Evolutionary conservation across 2,329 filamentous ascomycete species (phyloP).

Genomic region (Epichloe bromicola): DNA sequence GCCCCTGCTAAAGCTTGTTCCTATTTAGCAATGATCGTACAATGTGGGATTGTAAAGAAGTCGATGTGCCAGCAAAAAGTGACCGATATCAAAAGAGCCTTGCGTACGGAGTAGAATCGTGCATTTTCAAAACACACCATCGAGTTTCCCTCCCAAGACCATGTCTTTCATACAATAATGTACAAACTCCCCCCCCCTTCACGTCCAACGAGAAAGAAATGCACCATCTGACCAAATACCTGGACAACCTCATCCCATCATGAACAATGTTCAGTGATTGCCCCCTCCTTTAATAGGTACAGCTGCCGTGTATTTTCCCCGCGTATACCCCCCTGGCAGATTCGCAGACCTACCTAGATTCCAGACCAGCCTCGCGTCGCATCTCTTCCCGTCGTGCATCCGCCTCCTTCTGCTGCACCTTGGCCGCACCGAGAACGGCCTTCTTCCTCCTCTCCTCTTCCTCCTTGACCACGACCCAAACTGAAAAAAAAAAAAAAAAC

Average conservation of each 20-base stretch:
- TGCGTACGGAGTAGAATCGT: background rate
- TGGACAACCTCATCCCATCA: background rate
- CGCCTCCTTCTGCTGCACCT: slow-evolving; percentile 27
- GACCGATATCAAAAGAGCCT: background rate
- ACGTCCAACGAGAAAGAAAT: too few relatives aligned
- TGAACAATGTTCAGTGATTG: too few relatives aligned
- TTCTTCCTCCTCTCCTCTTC: slow-evolving; percentile 30
- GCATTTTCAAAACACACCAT: background rate
- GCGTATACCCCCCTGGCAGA: background rate
- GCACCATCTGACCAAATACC: background rate
- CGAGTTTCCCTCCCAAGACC: background rate
- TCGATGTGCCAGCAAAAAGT: background rate
- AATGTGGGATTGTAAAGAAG: background rate
- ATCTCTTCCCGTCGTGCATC: slow-evolving; percentile 33
- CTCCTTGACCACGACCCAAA: slow-evolving; percentile 39
- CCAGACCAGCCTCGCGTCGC: slow-evolving; percentile 34
- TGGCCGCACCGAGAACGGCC: slow-evolving; percentile 21
- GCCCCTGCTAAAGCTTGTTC: background rate
- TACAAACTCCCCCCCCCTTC: background rate
- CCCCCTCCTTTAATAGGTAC: too few relatives aligned
- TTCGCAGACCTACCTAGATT: slow-evolving; percentile 16
- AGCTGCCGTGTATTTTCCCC: background rate
- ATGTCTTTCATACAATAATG: background rate
- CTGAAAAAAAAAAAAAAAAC: slow-evolving; percentile 15
- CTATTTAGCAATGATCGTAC: background rate